These are phyloP conservation scores for Aspergillus quadrilineatus DNA, from an alignment of 2,329 filamentous ascomycete species.

Conservation along the genomic window DNA sequence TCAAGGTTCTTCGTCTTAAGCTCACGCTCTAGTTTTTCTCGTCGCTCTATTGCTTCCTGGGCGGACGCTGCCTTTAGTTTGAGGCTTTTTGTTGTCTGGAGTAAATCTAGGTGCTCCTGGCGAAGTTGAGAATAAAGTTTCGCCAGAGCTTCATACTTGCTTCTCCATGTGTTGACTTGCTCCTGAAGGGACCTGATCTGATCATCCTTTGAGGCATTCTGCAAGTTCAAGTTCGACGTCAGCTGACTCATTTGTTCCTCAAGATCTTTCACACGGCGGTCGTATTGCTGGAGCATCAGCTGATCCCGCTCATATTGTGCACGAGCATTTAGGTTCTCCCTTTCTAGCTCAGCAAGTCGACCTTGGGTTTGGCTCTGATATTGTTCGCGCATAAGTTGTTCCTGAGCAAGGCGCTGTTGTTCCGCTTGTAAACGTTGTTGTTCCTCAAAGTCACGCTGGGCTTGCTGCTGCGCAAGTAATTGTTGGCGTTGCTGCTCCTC, in stretches of 20 bases:
- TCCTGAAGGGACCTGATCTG: conserved; percentile 91
- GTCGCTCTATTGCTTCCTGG: conserved; percentile 90
- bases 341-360: conserved; percentile 90
- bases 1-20: conserved; percentile 99
- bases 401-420: conserved; percentile 86
- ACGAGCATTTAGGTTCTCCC: conserved; percentile 88
- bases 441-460: conserved; percentile 93
- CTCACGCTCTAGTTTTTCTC: conserved; percentile 93
- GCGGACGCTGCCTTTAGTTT: conserved; percentile 96
- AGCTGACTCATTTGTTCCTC: conserved; percentile 84
- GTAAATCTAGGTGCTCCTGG: conserved; percentile 88
- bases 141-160: conserved; percentile 93
- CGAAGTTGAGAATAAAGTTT: conserved; percentile 96
- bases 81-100: conserved; percentile 94
- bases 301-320: conserved; percentile 98
- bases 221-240: conserved; percentile 78
- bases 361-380: conserved; percentile 93
- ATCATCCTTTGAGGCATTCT: conserved; percentile 86
- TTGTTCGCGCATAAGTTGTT: conserved; percentile 84
- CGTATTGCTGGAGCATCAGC: conserved; percentile 94
- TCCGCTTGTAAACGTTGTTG: conserved; percentile 85
- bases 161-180: conserved; percentile 95
- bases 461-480: conserved; percentile 76
- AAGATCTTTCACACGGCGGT: conserved; percentile 87
- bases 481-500: conserved; percentile 78